Evolutionary conservation across 208 protist genomes (phyloP), one percentile per base, ranked within the genome.

Genomic region (Lotmaria passim): DNA sequence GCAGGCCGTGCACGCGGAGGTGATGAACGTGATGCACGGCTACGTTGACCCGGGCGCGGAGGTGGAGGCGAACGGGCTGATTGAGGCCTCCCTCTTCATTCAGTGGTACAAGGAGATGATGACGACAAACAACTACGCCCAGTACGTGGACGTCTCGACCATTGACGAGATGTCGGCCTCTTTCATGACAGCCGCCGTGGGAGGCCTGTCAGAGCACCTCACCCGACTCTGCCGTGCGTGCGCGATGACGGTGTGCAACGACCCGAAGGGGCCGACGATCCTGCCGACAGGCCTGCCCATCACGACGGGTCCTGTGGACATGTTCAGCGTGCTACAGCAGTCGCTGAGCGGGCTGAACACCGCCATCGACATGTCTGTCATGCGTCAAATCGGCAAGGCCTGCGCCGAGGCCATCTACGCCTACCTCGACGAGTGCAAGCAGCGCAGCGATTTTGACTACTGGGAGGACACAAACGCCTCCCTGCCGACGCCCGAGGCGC

Each of bases 281-380:
- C 58, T 89, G 0, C 76, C 82, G 28, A 84, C 71, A 30, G 86
- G 87, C 1, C 57, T 88, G 33, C 88, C 87, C 36, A 80, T 91
- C 43, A 93, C 91, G 64, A 90, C 86, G 4, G 91, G 91, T 0
- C 91, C 91, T 50, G 79, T 89, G 48, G 91, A 96, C 57, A 83
- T 96, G 81, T 96, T 96, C 61, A 78, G 89, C 19, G 85, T 94
- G 5, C 75, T 96, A 43, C 91, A 94, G 64, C 91, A 96, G 73
- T 87, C 89, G 7, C 75, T 96, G 28, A 82, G 75, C 23, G 85
- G 87, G 2, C 70, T 96, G 24, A 88, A 83, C 28, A 80, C 87
- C 14, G 63, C 87, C 15, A 81, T 96, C 39, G 86, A 94, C 23
- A 58, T 87, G 15, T 36, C 61, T 8, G 91, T 96, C 33, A 91